These are phyloP conservation scores for Botrytis sinoallii DNA, from an alignment of 2,329 filamentous ascomycete species.

Conservation along the genomic window DNA sequence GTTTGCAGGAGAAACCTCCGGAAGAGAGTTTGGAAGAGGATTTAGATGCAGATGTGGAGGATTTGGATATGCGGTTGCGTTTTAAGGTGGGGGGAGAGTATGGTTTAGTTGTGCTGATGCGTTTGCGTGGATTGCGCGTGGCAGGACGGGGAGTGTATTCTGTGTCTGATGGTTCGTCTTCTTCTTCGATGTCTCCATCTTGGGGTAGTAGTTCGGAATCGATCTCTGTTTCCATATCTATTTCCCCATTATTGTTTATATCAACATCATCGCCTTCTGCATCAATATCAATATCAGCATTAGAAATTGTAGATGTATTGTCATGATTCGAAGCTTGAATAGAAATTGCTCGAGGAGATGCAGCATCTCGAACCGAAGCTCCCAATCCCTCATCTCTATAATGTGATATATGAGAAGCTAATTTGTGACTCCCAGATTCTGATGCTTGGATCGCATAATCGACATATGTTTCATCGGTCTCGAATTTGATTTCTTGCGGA, in stretches of 20 bases:
- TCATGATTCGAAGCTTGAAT: constrained; percentile 17
- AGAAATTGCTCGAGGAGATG: constrained; percentile 21
- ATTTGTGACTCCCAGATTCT: background rate
- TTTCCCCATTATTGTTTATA: background rate
- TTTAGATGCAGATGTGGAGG: background rate
- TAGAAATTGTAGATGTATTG: constrained; percentile 19
- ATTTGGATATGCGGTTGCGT: constrained; percentile 24
- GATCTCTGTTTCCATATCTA: background rate
- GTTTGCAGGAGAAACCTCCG: constrained; percentile 21
- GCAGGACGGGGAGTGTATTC: constrained; percentile 29
- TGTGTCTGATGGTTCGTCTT: constrained; percentile 27
- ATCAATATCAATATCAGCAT: constrained; percentile 27
- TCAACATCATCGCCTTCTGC: constrained; percentile 24
- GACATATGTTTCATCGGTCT: constrained; percentile 26
- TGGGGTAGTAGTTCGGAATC: background rate
- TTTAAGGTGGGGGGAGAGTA: constrained; percentile 22
- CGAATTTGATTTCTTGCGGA: constrained; percentile 25
- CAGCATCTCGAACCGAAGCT: constrained; percentile 28
- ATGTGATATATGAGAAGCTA: constrained; percentile 2
- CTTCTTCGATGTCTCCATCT: constrained; percentile 18
- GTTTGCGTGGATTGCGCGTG: constrained; percentile 25
- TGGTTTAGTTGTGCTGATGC: constrained; percentile 14
- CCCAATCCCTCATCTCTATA: constrained; percentile 32
- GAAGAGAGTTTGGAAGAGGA: background rate
- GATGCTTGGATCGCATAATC: constrained; percentile 10